A percentile compares a stretch with the other conserved stretches of the same genome.
Conservation (phyloP, 2,329 filamentous ascomycete species). For the Fusarium sp. region DNA sequence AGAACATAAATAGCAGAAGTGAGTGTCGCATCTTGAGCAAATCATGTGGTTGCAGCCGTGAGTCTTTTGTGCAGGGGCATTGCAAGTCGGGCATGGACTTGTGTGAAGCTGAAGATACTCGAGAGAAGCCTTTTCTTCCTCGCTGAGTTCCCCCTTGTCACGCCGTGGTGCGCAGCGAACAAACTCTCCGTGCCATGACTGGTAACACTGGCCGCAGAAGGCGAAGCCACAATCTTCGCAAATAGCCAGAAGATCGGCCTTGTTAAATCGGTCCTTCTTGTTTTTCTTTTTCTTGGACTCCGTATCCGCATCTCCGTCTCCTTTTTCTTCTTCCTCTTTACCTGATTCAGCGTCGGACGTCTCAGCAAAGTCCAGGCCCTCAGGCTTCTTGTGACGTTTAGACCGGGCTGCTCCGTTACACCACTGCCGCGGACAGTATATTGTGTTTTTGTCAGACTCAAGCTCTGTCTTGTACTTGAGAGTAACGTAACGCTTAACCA, state of each 20-base stretch:
- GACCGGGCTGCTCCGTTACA: conserved; percentile 89
- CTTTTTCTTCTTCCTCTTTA: conserved; percentile 58
- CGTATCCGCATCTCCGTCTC: conserved; percentile 35
- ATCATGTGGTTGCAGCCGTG: conserved; percentile 98
- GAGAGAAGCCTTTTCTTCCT: conserved; percentile 86
- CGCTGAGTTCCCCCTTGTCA: conserved; percentile 77
- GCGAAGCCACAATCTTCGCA: conserved; percentile 92
- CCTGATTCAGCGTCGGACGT: conserved; percentile 65
- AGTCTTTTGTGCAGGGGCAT: conserved; percentile 86
- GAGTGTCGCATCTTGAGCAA: conserved; percentile 87
- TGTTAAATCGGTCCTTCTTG: conserved; percentile 53
- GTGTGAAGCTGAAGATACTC: conserved; percentile 87
- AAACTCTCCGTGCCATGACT: conserved; percentile 95
- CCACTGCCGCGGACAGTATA: conserved; percentile 93
- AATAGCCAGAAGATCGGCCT: conserved; percentile 77
- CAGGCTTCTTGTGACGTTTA: conserved; percentile 77
- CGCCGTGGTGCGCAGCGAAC: conserved; percentile 75
- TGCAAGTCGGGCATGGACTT: conserved; percentile 89
- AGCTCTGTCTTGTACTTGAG: conserved; percentile 94
- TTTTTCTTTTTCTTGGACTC: conserved; percentile 42
- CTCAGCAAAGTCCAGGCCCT: conserved; percentile 71
- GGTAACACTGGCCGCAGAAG: conserved; percentile 78
- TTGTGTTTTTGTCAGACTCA: conserved; percentile 89
- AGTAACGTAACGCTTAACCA: conserved; percentile 86
- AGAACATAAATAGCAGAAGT: conserved; percentile 96